These are phyloP conservation scores for Trametes villosa DNA, from an alignment of 768 basidiomycete species.

Conservation along the genomic window DNA sequence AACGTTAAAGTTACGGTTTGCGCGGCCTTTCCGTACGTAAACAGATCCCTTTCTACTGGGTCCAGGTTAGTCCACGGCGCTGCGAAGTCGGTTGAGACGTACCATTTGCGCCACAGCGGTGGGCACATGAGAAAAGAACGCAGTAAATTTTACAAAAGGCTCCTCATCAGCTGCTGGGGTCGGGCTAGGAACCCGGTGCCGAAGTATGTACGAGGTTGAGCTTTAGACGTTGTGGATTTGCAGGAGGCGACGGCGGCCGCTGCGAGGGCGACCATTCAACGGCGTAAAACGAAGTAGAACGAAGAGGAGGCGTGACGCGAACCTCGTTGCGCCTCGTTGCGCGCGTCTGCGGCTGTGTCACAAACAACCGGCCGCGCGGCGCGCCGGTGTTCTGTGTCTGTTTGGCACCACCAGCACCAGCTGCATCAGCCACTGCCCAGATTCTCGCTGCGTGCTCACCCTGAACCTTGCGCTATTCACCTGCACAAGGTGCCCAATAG, in stretches of 20 bases:
- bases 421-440: no score
- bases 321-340: no score
- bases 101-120: background rate
- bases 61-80: slow-evolving; percentile 2
- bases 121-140: slow-evolving; percentile 3
- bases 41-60: background rate
- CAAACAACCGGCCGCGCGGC: no score
- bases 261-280: no score
- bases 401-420: no score
- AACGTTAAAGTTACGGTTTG: background rate
- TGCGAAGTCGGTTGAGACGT: slow-evolving; percentile 1
- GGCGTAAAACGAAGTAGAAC: no score
- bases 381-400: no score
- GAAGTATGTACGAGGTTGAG: slow-evolving; percentile 12
- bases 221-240: slow-evolving; percentile 13
- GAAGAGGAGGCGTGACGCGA: no score
- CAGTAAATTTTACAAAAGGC: slow-evolving; percentile 6
- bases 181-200: slow-evolving; percentile 20
- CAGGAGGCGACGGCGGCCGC: background rate
- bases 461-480: no score
- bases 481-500: no score
- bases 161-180: background rate
- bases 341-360: no score
- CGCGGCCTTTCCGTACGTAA: slow-evolving; percentile 2
- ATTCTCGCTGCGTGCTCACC: no score